phyloP scores from a whole-genome alignment of 106 monocot genomes.

The Alisma plantagoaquatica region DNA sequence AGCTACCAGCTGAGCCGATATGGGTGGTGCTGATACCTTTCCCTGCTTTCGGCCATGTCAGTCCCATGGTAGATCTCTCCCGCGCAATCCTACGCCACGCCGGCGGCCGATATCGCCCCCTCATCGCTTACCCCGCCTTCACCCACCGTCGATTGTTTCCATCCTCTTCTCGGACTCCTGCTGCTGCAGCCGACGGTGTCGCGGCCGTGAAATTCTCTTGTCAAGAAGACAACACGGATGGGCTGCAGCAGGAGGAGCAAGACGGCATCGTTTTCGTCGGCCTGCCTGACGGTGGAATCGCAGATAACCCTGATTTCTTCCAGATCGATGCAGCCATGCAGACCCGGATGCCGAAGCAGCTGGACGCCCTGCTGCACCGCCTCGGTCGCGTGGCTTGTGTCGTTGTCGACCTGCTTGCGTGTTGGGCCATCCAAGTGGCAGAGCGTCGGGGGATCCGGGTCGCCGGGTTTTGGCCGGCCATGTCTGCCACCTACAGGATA shows the following conservation, averaged over 20 bases:
- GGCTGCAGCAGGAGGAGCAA: conserved; percentile 1
- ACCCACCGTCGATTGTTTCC: conserved; percentile 21
- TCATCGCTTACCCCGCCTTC: conserved; percentile 44
- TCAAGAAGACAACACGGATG: too few relatives aligned
- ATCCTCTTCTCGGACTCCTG: not conserved
- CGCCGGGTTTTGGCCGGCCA: conserved; percentile 77
- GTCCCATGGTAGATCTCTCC: conserved; percentile 60
- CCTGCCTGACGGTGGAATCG: conserved; percentile 25
- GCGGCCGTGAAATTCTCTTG: too few relatives aligned
- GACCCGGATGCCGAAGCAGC: conserved; percentile 27
- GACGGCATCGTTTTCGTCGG: conserved; percentile 12
- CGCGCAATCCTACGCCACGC: conserved; percentile 16
- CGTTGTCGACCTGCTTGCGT: conserved; percentile 63
- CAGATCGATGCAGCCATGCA: conserved; percentile 44
- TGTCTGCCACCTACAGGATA: conserved; percentile 43
- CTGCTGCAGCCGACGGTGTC: too few relatives aligned
- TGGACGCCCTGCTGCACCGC: conserved; percentile 23
- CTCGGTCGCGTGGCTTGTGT: conserved; percentile 19
- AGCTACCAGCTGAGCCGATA: not conserved
- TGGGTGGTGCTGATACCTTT: conserved; percentile 44
- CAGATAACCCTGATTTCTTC: conserved; percentile 20
- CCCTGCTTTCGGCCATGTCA: conserved; percentile 71
- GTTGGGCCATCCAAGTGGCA: conserved; percentile 58
- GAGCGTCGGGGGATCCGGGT: conserved; percentile 19
- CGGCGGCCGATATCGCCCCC: conserved; percentile 23